Conservation (phyloP, 495 filamentous ascomycete genomes). For the Daldinia caldariorum region DNA sequence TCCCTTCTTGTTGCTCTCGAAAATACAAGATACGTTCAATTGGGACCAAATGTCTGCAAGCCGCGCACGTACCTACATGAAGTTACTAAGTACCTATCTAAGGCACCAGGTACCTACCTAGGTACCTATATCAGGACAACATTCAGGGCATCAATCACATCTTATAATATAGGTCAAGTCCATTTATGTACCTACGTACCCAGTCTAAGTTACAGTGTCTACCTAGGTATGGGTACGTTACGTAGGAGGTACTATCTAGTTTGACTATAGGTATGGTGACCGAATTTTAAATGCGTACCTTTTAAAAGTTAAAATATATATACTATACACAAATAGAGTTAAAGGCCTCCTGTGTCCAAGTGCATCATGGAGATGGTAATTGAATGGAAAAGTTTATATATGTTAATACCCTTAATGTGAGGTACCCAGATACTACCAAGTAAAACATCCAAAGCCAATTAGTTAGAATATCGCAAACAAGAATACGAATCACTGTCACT, state of each 20-base stretch:
- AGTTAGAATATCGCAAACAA: not conserved
- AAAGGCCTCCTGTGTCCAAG: no score
- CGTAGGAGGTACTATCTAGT: no score
- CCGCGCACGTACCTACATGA: slow-evolving; percentile 10
- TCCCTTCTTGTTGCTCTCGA: slow-evolving; percentile 19
- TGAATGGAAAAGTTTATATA: no score
- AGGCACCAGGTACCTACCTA: not conserved
- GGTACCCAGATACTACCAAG: not conserved
- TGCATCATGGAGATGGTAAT: no score
- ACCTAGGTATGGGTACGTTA: no score
- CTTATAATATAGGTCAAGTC: not conserved
- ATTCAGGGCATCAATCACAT: not conserved
- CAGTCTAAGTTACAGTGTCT: not conserved
- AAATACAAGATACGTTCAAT: slow-evolving; percentile 10
- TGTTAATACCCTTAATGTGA: no score
- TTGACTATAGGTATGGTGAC: no score
- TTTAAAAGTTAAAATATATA: no score
- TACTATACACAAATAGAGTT: no score
- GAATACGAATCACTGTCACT: not conserved
- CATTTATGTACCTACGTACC: not conserved
- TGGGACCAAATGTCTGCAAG: slow-evolving; percentile 17
- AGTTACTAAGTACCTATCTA: not conserved
- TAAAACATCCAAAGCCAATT: not conserved
- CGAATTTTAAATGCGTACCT: no score
- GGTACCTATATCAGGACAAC: no score